Evolutionary conservation across 192 early-diverging fungal species (phyloP).

Genomic region (Fimicolochytrium jonesii): DNA sequence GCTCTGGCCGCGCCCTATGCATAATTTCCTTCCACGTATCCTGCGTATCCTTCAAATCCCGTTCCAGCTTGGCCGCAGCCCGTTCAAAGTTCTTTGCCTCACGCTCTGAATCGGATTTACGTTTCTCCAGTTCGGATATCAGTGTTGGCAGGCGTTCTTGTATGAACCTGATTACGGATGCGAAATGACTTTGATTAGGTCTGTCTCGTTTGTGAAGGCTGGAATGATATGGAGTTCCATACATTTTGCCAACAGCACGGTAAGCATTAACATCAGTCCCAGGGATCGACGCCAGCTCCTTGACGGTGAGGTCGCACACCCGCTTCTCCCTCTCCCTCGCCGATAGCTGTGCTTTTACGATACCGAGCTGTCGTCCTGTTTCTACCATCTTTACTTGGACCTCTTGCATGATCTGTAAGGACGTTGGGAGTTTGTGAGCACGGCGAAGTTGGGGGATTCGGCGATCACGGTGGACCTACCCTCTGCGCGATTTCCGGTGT

Average conservation of each 20-base stretch:
- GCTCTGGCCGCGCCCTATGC: conserved; percentile 12
- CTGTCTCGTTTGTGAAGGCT: not conserved
- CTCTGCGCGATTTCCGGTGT: conserved; percentile 24
- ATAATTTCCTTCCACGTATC: conserved; percentile 24
- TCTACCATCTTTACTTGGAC: conserved; percentile 62
- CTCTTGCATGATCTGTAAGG: conserved; percentile 40
- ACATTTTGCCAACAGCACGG: conserved; percentile 74
- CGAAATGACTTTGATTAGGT: conserved; percentile 6
- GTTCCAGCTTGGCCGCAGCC: conserved; percentile 54
- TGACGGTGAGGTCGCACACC: conserved; percentile 63
- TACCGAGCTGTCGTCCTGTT: conserved; percentile 54
- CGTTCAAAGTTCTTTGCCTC: conserved; percentile 51
- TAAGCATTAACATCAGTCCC: conserved; percentile 54
- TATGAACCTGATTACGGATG: conserved; percentile 53
- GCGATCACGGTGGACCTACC: not conserved
- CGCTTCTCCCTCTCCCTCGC: conserved; percentile 62
- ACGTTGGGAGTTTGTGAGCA: not conserved
- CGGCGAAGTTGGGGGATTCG: conserved; percentile 1
- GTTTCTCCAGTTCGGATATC: conserved; percentile 34
- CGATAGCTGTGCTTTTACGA: conserved; percentile 59
- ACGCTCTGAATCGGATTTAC: conserved; percentile 37
- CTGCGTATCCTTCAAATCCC: conserved; percentile 51
- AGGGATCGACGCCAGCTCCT: conserved; percentile 58
- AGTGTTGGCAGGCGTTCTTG: conserved; percentile 44
- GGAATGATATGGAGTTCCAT: too few species aligned